Base-by-base conservation (phyloP, 208 protist genomes). In the Trypanosoma scelopori region DNA sequence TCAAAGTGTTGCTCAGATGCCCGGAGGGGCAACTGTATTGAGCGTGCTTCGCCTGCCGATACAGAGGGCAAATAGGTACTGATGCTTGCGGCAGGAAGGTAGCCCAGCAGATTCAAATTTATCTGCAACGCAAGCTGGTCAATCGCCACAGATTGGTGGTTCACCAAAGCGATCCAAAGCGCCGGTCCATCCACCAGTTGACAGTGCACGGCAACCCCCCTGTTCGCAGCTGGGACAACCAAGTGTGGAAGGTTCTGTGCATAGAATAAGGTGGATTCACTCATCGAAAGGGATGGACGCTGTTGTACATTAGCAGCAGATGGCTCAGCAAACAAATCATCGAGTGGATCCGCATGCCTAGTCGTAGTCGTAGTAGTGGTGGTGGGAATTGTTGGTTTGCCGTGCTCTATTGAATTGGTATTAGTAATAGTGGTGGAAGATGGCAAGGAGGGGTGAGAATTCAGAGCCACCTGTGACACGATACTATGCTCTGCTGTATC, bases 311-410 rank as follows among this genome's bases (percentile, higher is more conserved):
- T 51, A 22, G 12, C 30, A 23, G 53, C 11, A 23, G 61, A 25
- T 16, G 71, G 42, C 1, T 55, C 51, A 45, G 57, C 46, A 67
- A 88, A 85, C 5, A 88, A 41, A 30, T 81, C 78, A 1, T 76
- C 75, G 15, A 87, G 59, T n/a, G 73, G 80, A 49, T 84, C 80
- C 6, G 48, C 59, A 35, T 82, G 69, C 1, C 63, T 64, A 3
- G 37, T 45, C 13, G 39, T 37, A 9, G 39, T 5, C 6, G 65
- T 18, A 7, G 53, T 16, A 11, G 43, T 16, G n/a, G 64, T 15
- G 3, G 30, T 27, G 11, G 35, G 18, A 13, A 57, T 68, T n/a
- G 42, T 46, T 3, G 45, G n/a, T n/a, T 58, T 5, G 47, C n/a
- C 15, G 43, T 22, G 15, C 15, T 43, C 23, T 7, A 15, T 43